A percentile compares a stretch with the other conserved stretches of the same genome.
Conservation (phyloP, 1,284 basidiomycete genomes). For the Sphagnurus paluster region DNA sequence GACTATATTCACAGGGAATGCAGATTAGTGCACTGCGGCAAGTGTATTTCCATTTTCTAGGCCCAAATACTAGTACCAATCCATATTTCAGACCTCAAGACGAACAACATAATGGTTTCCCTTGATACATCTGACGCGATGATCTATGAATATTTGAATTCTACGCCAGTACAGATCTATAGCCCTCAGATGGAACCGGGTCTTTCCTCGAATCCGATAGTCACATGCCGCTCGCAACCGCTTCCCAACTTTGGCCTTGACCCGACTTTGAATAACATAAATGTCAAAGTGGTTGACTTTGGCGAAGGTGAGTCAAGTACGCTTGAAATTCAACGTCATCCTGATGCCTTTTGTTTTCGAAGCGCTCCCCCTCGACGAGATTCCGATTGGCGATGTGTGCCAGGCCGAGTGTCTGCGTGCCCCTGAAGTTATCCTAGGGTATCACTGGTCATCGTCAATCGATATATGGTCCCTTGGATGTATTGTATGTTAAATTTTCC, state of each 20-base stretch:
- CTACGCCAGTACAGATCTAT: conserved; percentile 5
- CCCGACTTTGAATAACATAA: conserved; percentile 12
- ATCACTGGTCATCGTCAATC: conserved; percentile 10
- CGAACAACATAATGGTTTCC: conserved; percentile 5
- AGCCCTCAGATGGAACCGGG: conserved; percentile 1
- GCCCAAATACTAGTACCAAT: neutral
- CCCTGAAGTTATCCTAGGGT: conserved; percentile 7
- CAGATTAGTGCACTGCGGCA: conserved; percentile 21
- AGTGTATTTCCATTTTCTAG: neutral
- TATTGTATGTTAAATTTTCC: conserved; percentile 10
- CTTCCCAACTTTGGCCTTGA: conserved; percentile 19
- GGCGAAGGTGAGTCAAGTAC: conserved; percentile 8
- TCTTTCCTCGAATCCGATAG: conserved; percentile 18
- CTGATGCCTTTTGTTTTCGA: neutral
- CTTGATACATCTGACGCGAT: neutral
- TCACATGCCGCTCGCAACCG: conserved; percentile 22
- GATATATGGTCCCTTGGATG: conserved; percentile 21
- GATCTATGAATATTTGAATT: conserved; percentile 3
- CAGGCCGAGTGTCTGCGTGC: conserved; percentile 12
- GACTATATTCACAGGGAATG: conserved; percentile 26
- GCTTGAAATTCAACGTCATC: neutral
- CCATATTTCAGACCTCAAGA: neutral
- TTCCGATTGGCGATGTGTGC: neutral
- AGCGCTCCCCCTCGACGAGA: conserved; percentile 4
- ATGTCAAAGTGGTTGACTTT: conserved; percentile 14